phyloP scores from a whole-genome alignment of 2,329 filamentous ascomycete genomes.

The Pyrenochaeta sp. region DNA sequence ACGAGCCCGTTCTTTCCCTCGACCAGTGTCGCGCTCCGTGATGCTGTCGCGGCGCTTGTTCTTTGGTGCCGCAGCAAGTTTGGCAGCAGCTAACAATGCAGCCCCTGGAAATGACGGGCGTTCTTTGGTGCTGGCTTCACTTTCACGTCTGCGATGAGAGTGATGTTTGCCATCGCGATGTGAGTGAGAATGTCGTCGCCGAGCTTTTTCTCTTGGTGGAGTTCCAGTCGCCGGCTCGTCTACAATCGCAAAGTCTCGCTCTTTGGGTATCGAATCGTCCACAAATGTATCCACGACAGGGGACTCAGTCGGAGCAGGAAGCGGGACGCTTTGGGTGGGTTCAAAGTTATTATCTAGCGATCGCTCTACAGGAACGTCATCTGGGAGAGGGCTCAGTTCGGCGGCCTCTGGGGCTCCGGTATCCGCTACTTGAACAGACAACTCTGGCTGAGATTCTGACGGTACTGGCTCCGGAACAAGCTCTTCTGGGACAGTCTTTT shows the following conservation, averaged over 20 bases:
- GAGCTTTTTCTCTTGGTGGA: constrained; percentile 32
- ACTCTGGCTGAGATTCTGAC: neutral
- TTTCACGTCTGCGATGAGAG: constrained; percentile 40
- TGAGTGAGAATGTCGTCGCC: constrained; percentile 40
- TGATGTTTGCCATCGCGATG: constrained; percentile 35
- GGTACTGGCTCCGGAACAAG: neutral
- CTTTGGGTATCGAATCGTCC: constrained; percentile 12
- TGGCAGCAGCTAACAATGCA: constrained; percentile 28
- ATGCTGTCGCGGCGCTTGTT: constrained; percentile 43
- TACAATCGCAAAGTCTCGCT: constrained; percentile 37
- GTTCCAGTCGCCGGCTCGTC: constrained; percentile 30
- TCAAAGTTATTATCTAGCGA: constrained; percentile 5
- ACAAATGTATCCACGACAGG: neutral
- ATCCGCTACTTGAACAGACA: neutral
- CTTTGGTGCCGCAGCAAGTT: constrained; percentile 26
- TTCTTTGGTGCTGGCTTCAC: constrained; percentile 38
- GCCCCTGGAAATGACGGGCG: constrained; percentile 24
- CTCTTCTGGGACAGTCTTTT: neutral
- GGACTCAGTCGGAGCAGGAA: neutral
- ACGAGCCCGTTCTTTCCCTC: constrained; percentile 25
- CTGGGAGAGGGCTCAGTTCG: neutral
- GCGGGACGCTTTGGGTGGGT: constrained; percentile 1
- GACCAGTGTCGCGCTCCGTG: constrained; percentile 35
- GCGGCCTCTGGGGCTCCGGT: constrained; percentile 2
- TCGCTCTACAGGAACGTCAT: constrained; percentile 2